A percentile compares a stretch with the other conserved stretches of the same genome.
Conservation (phyloP, 495 filamentous ascomycete species). For the Lasiosphaeris hirsuta region DNA sequence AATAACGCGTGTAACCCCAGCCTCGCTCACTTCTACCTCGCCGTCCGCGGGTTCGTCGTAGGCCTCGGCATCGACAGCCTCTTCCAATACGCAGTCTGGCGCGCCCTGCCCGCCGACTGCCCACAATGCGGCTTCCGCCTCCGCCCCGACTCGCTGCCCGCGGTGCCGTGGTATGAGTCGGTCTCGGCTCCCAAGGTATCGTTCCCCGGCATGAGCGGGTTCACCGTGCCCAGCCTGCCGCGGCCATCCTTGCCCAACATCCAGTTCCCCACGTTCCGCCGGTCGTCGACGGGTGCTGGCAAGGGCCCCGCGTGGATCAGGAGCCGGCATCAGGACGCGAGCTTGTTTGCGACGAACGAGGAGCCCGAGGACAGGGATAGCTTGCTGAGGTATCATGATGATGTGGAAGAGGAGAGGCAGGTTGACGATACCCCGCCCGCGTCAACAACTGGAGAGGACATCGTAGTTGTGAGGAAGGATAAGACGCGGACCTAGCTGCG, state of each 20-base stretch:
- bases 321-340: slow-evolving; percentile 14
- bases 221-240: slow-evolving; percentile 21
- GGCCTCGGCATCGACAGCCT: slow-evolving; percentile 37
- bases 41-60: slow-evolving; percentile 34
- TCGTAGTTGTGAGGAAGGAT: neutral
- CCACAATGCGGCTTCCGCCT: slow-evolving; percentile 38
- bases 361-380: slow-evolving; percentile 12
- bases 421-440: too few species aligned
- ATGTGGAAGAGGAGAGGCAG: slow-evolving; percentile 12
- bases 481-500: neutral
- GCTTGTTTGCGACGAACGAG: slow-evolving; percentile 30
- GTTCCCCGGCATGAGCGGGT: slow-evolving; percentile 2
- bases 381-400: slow-evolving; percentile 20
- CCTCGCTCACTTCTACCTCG: slow-evolving; percentile 38
- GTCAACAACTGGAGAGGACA: neutral
- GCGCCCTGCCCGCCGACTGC: slow-evolving; percentile 35
- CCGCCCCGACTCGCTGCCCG: slow-evolving; percentile 29
- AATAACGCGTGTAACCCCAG: slow-evolving; percentile 11
- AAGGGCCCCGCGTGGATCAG: slow-evolving; percentile 29
- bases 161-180: slow-evolving; percentile 37
- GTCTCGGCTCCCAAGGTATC: slow-evolving; percentile 22
- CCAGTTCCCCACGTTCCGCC: slow-evolving; percentile 7
- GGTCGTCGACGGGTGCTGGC: slow-evolving; percentile 21
- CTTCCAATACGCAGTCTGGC: slow-evolving; percentile 36
- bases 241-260: slow-evolving; percentile 4